These are phyloP conservation scores for Rhodotorula diobovata DNA, from an alignment of 768 basidiomycete species.

Conservation along the genomic window DNA sequence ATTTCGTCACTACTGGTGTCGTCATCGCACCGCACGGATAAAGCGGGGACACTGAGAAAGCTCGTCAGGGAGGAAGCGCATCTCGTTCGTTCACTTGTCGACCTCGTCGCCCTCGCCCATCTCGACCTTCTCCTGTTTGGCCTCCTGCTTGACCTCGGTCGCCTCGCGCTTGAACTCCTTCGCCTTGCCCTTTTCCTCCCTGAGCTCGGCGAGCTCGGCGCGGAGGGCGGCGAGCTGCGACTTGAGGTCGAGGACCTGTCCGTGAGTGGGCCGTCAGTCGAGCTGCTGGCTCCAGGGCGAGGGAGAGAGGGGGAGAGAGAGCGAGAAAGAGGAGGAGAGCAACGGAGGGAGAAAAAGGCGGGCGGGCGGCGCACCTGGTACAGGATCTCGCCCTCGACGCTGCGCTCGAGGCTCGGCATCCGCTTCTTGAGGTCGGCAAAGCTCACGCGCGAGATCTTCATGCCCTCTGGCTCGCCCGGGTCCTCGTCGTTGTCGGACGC, in stretches of 20 bases:
- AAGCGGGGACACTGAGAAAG: no score
- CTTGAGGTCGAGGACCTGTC: slow-evolving; percentile 34
- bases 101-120: no score
- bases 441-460: slow-evolving; percentile 45
- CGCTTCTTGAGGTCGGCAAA: slow-evolving; percentile 45
- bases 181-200: slow-evolving; percentile 1
- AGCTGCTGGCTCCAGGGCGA: neutral
- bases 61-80: no score
- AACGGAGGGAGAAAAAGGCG: no score
- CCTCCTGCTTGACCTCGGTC: neutral
- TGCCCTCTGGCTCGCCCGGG: slow-evolving; percentile 41
- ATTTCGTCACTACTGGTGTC: neutral
- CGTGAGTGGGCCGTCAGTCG: neutral
- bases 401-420: slow-evolving; percentile 33
- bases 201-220: slow-evolving; percentile 22
- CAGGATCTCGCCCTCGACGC: slow-evolving; percentile 17
- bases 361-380: slow-evolving; percentile 23
- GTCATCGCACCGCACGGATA: no score
- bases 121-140: neutral
- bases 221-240: slow-evolving; percentile 44
- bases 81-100: no score
- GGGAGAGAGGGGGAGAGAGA: no score
- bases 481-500: slow-evolving; percentile 13
- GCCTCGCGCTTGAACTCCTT: neutral
- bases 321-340: neutral